Percentiles rank a stretch among this genome's conserved stretches.
phyloP scores from a whole-genome alignment of 495 filamentous ascomycete species.

The Neurospora sp. region DNA sequence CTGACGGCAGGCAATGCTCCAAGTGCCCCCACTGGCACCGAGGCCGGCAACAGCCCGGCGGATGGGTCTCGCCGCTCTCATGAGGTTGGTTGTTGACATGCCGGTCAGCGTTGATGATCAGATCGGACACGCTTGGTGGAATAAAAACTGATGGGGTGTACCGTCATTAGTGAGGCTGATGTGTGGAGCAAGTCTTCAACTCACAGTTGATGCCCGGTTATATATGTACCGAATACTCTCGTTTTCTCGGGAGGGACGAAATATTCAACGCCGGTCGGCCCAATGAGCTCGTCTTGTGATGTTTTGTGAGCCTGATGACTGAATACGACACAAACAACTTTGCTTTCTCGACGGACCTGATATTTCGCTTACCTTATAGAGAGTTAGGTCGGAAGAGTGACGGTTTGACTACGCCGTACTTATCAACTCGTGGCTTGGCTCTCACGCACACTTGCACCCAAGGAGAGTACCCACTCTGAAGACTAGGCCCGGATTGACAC shows the following conservation, averaged over 20 bases:
- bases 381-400: background rate
- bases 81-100: conserved; percentile 23
- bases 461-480: background rate
- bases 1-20: conserved; percentile 7
- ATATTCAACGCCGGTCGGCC: background rate
- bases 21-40: background rate
- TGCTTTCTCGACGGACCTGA: background rate
- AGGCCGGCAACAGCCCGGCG: conserved; percentile 13
- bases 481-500: background rate
- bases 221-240: background rate
- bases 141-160: background rate
- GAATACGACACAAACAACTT: background rate
- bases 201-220: background rate
- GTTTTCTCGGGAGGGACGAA: background rate
- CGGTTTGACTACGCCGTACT: background rate
- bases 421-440: background rate
- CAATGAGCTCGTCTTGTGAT: background rate
- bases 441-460: background rate
- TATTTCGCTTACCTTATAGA: background rate
- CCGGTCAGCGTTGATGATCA: conserved; percentile 10
- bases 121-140: background rate
- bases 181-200: background rate
- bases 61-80: conserved; percentile 21
- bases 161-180: background rate
- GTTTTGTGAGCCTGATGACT: background rate